Conservation (phyloP, 768 basidiomycete species). For the Coprinopsis sp. region DNA sequence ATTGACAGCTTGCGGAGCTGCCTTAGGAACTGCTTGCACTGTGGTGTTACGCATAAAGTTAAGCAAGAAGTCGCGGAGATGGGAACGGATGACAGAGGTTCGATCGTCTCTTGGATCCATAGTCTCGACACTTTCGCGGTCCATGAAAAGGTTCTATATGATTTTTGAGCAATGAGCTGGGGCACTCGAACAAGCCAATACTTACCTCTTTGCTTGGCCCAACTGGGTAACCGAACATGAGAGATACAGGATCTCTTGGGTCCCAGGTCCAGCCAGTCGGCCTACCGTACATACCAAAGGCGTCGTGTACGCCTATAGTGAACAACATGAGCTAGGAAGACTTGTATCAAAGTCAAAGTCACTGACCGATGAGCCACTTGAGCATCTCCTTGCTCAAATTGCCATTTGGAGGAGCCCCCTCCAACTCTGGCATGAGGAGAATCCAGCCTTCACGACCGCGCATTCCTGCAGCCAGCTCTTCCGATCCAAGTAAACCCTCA, state of each 20-base stretch:
- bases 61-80: conserved; percentile 57
- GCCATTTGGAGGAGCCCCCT: conserved; percentile 41
- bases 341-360: not conserved
- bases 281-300: conserved; percentile 85
- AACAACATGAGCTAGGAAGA: conserved; percentile 13
- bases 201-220: conserved; percentile 80
- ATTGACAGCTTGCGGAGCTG: not conserved
- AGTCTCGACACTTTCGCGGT: conserved; percentile 75
- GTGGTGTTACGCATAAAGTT: conserved; percentile 52
- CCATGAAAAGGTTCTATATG: conserved; percentile 75
- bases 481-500: conserved; percentile 79
- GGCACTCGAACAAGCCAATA: conserved; percentile 2
- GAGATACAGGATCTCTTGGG: conserved; percentile 69
- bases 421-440: conserved; percentile 85
- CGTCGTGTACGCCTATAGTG: conserved; percentile 69
- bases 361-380: conserved; percentile 83
- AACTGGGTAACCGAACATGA: conserved; percentile 95
- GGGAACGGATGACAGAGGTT: conserved; percentile 64
- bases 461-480: conserved; percentile 63
- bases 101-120: conserved; percentile 73
- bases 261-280: conserved; percentile 88
- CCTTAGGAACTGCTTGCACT: conserved; percentile 19
- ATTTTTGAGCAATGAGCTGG: conserved; percentile 10
- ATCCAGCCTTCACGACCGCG: conserved; percentile 78
- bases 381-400: conserved; percentile 75